Evolutionary conservation across 495 filamentous ascomycete species (phyloP).

Genomic region (Geoglossum glabrum): DNA sequence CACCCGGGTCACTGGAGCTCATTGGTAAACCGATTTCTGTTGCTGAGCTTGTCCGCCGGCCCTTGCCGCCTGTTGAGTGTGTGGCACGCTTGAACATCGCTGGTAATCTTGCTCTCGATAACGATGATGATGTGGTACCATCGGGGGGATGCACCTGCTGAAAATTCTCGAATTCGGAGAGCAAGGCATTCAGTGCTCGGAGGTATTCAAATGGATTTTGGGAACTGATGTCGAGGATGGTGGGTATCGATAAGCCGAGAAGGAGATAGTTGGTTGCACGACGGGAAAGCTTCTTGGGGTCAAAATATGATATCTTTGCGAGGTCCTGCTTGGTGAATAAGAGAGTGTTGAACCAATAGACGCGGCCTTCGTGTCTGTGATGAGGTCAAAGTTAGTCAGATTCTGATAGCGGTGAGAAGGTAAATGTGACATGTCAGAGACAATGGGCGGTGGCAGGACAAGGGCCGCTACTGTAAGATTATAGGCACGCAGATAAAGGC

Average conservation of each 20-base stretch:
- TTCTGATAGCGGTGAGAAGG: background rate
- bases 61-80: constrained; percentile 37
- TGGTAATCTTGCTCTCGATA: constrained; percentile 58
- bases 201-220: constrained; percentile 66
- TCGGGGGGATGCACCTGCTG: constrained; percentile 66
- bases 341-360: constrained; percentile 96
- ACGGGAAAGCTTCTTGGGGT: constrained; percentile 22
- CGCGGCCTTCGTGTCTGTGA: constrained; percentile 65
- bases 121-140: constrained; percentile 44
- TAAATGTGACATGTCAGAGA: background rate
- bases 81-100: constrained; percentile 72
- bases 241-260: constrained; percentile 76
- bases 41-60: constrained; percentile 51
- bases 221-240: constrained; percentile 68
- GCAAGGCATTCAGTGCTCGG: constrained; percentile 63
- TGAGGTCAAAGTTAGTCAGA: background rate
- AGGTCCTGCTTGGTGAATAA: constrained; percentile 75
- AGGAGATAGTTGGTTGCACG: constrained; percentile 76
- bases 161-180: constrained; percentile 83
- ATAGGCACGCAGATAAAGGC: background rate
- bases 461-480: background rate
- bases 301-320: constrained; percentile 46
- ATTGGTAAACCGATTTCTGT: constrained; percentile 43
- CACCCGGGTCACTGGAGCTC: constrained; percentile 26
- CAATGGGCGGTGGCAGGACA: background rate